phyloP scores from a whole-genome alignment of 345 rosid species.

The Arabidopsis suecica region DNA sequence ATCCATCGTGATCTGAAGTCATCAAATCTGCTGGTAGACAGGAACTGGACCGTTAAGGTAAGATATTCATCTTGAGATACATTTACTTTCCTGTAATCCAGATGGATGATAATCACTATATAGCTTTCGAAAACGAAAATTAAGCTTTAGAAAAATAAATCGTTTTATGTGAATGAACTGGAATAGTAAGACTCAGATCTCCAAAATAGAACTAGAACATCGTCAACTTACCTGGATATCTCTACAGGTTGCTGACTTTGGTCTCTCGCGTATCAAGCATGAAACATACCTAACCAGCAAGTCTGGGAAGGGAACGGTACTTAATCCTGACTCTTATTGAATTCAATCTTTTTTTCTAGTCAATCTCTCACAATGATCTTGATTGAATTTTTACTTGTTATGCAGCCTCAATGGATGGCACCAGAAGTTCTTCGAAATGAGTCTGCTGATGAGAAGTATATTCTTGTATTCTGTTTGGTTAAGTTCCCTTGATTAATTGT shows the following conservation, averaged over 20 bases:
- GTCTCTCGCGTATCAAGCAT: slow-evolving; percentile 93
- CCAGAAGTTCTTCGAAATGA: slow-evolving; percentile 98
- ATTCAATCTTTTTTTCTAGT: background rate
- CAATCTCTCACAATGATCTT: slow-evolving; percentile 1
- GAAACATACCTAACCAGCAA: slow-evolving; percentile 76
- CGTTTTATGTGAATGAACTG: background rate
- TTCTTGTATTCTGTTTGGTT: slow-evolving; percentile 27
- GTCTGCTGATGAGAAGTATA: slow-evolving; percentile 94
- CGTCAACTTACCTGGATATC: slow-evolving; percentile 20
- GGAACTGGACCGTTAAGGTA: slow-evolving; percentile 95
- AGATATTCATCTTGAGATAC: slow-evolving; percentile 27
- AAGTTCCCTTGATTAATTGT: slow-evolving; percentile 6
- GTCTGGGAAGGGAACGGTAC: slow-evolving; percentile 96
- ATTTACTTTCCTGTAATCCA: background rate
- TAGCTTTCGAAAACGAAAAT: slow-evolving; percentile 1
- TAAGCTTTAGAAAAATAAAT: background rate
- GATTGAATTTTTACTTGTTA: slow-evolving; percentile 12
- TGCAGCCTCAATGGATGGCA: slow-evolving; percentile 99
- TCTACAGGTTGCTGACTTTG: slow-evolving; percentile 95
- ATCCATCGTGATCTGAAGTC: slow-evolving; percentile 99
- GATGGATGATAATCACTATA: slow-evolving; percentile 6
- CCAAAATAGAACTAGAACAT: slow-evolving; percentile 4
- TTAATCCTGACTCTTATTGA: slow-evolving; percentile 14
- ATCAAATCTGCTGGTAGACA: slow-evolving; percentile 94
- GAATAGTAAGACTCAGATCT: slow-evolving; percentile 3